phyloP scores from a whole-genome alignment of 495 filamentous ascomycete species.

The Aspergillus funiculosus region DNA sequence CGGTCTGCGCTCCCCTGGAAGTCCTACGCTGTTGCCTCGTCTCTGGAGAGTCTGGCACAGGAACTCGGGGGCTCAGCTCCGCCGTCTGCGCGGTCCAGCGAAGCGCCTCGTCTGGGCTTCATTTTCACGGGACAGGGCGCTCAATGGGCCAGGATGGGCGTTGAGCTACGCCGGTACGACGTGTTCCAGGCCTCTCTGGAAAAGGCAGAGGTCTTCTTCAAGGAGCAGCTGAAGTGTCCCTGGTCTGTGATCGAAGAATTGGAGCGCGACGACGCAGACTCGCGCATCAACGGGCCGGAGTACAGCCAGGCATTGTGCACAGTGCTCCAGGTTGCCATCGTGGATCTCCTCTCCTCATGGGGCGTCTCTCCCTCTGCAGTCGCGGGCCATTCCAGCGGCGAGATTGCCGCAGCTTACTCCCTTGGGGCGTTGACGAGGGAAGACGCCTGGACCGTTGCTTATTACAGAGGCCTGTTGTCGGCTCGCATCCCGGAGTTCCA shows the following conservation, averaged over 20 bases:
- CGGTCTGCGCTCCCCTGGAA: not conserved
- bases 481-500: not conserved
- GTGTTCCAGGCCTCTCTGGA: constrained; percentile 26
- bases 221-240: not conserved
- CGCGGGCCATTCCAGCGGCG: constrained; percentile 39
- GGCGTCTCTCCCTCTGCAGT: constrained; percentile 27
- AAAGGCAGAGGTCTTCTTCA: constrained; percentile 8
- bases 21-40: not conserved
- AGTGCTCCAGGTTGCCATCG: constrained; percentile 38
- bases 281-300: not conserved
- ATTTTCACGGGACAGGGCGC: constrained; percentile 8
- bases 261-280: not conserved
- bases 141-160: not conserved
- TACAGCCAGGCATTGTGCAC: constrained; percentile 36
- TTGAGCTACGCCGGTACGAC: constrained; percentile 13
- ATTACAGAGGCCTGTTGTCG: not conserved
- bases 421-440: constrained; percentile 6
- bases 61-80: not conserved
- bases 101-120: not conserved
- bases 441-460: constrained; percentile 14
- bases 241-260: constrained; percentile 9
- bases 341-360: constrained; percentile 32
- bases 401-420: constrained; percentile 36
- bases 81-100: not conserved
- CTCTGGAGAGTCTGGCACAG: not conserved